Evolutionary conservation across 805 yeast species (phyloP).

Genomic region (Saccharomycopsis capsularis): DNA sequence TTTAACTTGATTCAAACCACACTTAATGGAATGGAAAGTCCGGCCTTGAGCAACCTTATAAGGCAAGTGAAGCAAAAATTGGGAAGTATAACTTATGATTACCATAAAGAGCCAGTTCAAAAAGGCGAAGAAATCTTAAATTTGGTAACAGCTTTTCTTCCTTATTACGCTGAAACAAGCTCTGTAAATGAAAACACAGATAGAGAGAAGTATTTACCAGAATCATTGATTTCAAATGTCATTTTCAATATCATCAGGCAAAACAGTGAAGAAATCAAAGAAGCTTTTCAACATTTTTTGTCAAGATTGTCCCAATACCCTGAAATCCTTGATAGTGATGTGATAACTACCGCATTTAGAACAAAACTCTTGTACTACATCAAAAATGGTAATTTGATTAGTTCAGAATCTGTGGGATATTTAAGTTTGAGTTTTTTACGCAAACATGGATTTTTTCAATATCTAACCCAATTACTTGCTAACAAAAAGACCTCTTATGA

Average conservation of each 20-base stretch:
- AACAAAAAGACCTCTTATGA: conserved; percentile 28
- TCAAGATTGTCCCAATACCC: conserved; percentile 10
- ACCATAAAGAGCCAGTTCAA: conserved; percentile 29
- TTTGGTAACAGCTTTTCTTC: conserved; percentile 21
- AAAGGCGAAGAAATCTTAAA: conserved; percentile 35
- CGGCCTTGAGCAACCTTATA: not conserved
- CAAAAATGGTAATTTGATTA: conserved; percentile 32
- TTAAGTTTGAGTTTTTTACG: conserved; percentile 9
- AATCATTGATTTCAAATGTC: not conserved
- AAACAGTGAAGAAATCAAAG: conserved; percentile 23
- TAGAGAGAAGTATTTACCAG: not conserved
- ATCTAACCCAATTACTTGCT: conserved; percentile 27
- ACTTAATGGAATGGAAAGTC: too few relatives aligned
- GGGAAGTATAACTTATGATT: conserved; percentile 26
- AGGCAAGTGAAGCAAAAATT: not conserved
- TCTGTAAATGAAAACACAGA: too few relatives aligned
- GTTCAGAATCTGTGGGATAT: conserved; percentile 34
- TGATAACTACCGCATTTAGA: not conserved
- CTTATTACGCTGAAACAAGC: not conserved
- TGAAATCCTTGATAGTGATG: conserved; percentile 17
- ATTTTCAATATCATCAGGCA: conserved; percentile 29
- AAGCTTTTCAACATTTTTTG: conserved; percentile 30
- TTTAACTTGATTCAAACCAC: not conserved
- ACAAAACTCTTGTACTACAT: conserved; percentile 34
- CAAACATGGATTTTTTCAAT: conserved; percentile 22